Evolutionary conservation across 2,329 filamentous ascomycete species (phyloP), one percentile per base, ranked within the genome.

Genomic region (Alternaria consortialis): DNA sequence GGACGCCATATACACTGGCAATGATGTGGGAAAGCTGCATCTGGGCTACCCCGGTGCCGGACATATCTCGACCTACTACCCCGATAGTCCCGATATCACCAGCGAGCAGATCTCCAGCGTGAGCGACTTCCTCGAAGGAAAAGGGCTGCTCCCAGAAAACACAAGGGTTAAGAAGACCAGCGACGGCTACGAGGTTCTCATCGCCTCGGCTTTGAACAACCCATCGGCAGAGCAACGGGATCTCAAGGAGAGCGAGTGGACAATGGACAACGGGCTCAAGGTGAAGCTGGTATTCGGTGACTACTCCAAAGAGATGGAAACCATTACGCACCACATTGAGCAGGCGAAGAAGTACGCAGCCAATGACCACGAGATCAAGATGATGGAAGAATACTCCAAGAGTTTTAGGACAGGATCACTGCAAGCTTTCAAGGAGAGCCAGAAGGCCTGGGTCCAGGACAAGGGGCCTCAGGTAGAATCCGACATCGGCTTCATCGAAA

Each of bases 401-500:
- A 79, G 80, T 37, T 86, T 85, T 74, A 70, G 78, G 15, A 83
- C 83, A 7, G 84, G 84, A 9, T 82, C 82, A 4, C 75, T 85
- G 60, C 75, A 83, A 47, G 79, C 82, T 1, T 85, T 83, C 74
- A 82, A 83, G 63, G 79, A 84, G 50, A 82, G 82, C 36, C 84
- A 86, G 66, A 78, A 81, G 27, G 80, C 79, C 20, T 87, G 85
- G 85, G 85, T 86, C 48, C 78, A 80, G 48, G 84, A 87, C 68
- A 84, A 82, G 62, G 80, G 81, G 4, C 81, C 84, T 0, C 75
- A 77, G 52, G 84, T 86, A 4, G 85, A 86, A 73, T 81, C 78
- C 9, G 83, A 85, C 48, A 81, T 86, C 60, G 84, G 84, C 7
- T 86, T 86, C 70, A 81, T 86, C 55, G 84, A 86, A 71, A 84